Evolutionary conservation across 768 basidiomycete genomes (phyloP), one percentile per base, ranked within the genome.

Genomic region (Suillus americanus): DNA sequence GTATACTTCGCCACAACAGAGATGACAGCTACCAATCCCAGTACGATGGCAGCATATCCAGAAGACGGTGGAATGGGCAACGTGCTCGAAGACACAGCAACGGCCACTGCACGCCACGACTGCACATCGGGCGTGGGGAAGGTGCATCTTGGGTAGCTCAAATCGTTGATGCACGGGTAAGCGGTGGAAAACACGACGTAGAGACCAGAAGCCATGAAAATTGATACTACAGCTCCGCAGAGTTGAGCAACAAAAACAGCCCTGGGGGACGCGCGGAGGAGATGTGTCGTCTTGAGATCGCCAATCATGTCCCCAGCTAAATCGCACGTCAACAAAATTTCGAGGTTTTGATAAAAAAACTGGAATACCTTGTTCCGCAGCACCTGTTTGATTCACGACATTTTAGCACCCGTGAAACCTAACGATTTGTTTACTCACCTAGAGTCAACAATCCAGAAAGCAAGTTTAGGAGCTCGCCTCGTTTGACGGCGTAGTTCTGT

Each of bases 191-290:
- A 88, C 50, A 88, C 78, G 66, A 88, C 79, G 71, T 85, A 87
- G 61, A 88, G 72, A 18, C 86, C 86, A 13, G 79, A 75, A 61
- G 78, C 80, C 69, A 87, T 74, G 80, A 88, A 88, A 50, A 86
- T 77, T 9, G 86, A 81, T 60, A 86, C 83, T 55, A 85, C 77
- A n/a, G 85, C 76, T 51, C 86, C 86, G 62, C 74, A 78, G 3
- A 86, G 75, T 75, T 87, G 86, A 46, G 86, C 86, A 66, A 86
- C 76, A 69, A 87, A 87, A 76, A 87, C 86, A 72, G 84, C 83
- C 61, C 72, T 78, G 41, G 86, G 86, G 68, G 86, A 86, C 14
- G 86, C 86, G 48, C 86, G 78, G 64, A 87, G 81, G 63, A 88
- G 84, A 69, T 86, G 86, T 62, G 85, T 86, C 12, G 86, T 87